Conservation (phyloP, 1,139 yeast genomes). For the Candida freyschussii region DNA sequence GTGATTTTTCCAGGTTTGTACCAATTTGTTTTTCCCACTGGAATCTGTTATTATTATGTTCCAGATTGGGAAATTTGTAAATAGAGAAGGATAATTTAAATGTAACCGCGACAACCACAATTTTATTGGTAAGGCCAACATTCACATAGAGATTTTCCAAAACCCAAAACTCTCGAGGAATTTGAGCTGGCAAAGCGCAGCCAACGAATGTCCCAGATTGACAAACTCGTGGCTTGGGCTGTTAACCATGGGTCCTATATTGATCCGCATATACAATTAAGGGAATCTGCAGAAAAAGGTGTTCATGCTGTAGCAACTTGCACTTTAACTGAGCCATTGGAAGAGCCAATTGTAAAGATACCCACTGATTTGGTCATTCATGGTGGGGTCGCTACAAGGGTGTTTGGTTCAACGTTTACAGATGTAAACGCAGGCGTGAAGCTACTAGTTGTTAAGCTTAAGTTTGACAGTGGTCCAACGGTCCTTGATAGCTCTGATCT, state of each 20-base stretch:
- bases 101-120: too few species aligned
- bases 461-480: constrained; percentile 26
- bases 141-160: too few species aligned
- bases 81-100: too few species aligned
- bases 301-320: constrained; percentile 36
- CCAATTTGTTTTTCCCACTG: too few species aligned
- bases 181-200: too few species aligned
- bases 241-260: constrained; percentile 42
- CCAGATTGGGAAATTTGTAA: too few species aligned
- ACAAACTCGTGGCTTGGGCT: constrained; percentile 46
- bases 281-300: constrained; percentile 29
- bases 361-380: constrained; percentile 40
- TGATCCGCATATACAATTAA: constrained; percentile 31
- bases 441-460: constrained; percentile 41
- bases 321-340: constrained; percentile 10
- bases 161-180: too few species aligned
- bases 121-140: too few species aligned
- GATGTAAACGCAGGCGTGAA: constrained; percentile 41
- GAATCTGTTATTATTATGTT: too few species aligned
- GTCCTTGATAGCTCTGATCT: constrained; percentile 23
- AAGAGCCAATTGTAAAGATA: constrained; percentile 30
- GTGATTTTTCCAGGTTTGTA: too few species aligned
- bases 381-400: constrained; percentile 36
- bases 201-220: too few species aligned
- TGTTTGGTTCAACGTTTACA: constrained; percentile 31